phyloP scores from a whole-genome alignment of 2,329 filamentous ascomycete genomes.

The Truncatella angustata region DNA sequence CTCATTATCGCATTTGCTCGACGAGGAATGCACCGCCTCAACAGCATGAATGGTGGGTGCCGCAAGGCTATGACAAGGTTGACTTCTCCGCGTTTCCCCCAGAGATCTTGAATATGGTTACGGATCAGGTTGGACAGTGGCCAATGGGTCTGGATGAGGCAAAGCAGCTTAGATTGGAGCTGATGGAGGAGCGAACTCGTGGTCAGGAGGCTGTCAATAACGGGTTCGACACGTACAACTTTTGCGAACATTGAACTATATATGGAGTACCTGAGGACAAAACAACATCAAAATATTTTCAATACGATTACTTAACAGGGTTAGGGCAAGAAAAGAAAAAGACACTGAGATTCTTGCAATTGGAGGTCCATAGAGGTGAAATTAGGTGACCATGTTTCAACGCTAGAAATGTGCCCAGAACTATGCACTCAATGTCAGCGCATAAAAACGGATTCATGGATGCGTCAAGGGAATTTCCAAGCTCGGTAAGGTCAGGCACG shows the following conservation, averaged over 20 bases:
- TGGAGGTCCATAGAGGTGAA: too few species aligned
- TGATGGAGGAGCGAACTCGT: neutral
- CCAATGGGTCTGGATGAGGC: neutral
- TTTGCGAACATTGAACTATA: conserved; percentile 3
- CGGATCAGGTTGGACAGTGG: conserved; percentile 2
- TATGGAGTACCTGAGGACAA: too few species aligned
- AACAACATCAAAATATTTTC: too few species aligned
- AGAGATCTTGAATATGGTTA: neutral
- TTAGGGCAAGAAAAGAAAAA: too few species aligned
- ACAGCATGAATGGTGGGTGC: conserved; percentile 6
- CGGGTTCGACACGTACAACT: neutral
- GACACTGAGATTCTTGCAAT: too few species aligned
- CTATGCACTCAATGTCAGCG: too few species aligned
- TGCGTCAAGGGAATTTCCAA: too few species aligned
- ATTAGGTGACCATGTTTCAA: too few species aligned
- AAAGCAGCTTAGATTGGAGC: neutral
- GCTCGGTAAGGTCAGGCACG: too few species aligned
- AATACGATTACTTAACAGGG: too few species aligned
- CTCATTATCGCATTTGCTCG: neutral
- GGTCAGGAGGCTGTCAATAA: neutral
- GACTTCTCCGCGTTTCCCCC: neutral
- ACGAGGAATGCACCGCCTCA: conserved; percentile 3
- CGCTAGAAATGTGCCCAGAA: too few species aligned
- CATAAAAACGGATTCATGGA: too few species aligned
- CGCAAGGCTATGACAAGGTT: conserved; percentile 4